Conservation (phyloP, 441 rosid genomes). For the Macaranga tanarius region DNA sequence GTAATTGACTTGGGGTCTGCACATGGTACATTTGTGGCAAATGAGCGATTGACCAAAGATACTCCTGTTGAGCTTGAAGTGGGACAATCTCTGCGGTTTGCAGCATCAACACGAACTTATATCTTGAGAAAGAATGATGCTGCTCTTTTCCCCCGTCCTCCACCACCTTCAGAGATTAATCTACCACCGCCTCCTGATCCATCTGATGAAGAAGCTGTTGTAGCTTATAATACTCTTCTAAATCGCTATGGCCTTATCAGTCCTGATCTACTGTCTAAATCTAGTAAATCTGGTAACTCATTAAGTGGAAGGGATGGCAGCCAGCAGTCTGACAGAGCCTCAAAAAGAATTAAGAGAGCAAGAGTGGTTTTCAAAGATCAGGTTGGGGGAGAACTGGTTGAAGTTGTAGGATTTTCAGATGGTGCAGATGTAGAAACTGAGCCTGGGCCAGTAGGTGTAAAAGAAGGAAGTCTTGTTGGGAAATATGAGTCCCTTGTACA, state of each 20-base stretch:
- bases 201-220: conserved; percentile 82
- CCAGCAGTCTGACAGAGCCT: conserved; percentile 36
- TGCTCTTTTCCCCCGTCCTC: conserved; percentile 72
- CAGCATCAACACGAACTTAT: conserved; percentile 88
- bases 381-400: conserved; percentile 85
- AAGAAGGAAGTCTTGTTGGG: conserved; percentile 98
- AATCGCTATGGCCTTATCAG: conserved; percentile 74
- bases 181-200: conserved; percentile 81
- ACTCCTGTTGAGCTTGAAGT: conserved; percentile 89
- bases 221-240: conserved; percentile 76
- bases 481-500: conserved; percentile 88
- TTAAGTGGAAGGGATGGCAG: conserved; percentile 34
- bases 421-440: conserved; percentile 93
- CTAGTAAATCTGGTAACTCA: conserved; percentile 29
- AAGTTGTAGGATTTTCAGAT: conserved; percentile 94
- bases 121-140: conserved; percentile 77
- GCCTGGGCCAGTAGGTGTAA: conserved; percentile 92
- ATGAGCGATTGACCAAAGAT: conserved; percentile 79
- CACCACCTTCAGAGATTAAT: conserved; percentile 58
- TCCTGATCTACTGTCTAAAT: conserved; percentile 21
- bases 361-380: conserved; percentile 80
- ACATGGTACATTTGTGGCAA: conserved; percentile 94
- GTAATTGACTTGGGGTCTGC: conserved; percentile 97
- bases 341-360: conserved; percentile 58
- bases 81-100: conserved; percentile 89